Conservation (phyloP, 2,329 filamentous ascomycete species). For the Arthrobotrys sphaeroides region DNA sequence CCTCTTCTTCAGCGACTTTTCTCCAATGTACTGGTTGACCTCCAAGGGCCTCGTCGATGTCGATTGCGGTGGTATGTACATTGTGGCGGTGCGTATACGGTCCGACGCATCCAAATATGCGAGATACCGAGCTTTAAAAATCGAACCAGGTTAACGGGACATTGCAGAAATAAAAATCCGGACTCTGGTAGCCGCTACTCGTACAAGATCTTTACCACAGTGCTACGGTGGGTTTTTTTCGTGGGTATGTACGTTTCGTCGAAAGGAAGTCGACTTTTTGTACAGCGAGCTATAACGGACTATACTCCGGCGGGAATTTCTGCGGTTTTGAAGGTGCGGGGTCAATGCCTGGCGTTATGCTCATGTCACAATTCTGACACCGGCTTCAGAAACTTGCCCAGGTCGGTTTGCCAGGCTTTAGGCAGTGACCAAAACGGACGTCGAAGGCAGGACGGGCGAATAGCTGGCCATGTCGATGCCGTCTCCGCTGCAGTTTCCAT, state of each 20-base stretch:
- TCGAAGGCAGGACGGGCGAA: neutral
- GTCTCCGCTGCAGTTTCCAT: neutral
- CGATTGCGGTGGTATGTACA: conserved; percentile 25
- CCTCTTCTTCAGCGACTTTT: conserved; percentile 22
- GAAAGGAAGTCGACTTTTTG: conserved; percentile 9
- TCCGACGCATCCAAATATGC: conserved; percentile 2
- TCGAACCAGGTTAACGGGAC: neutral
- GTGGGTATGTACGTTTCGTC: neutral
- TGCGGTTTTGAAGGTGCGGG: conserved; percentile 25
- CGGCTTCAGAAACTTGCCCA: neutral
- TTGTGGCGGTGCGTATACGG: conserved; percentile 3
- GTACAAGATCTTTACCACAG: neutral
- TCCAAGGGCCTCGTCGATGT: conserved; percentile 1
- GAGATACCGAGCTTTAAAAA: neutral
- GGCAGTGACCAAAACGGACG: conserved; percentile 17
- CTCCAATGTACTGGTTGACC: conserved; percentile 11
- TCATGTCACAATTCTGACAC: conserved; percentile 2
- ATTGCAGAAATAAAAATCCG: neutral
- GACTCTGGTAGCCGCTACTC: neutral
- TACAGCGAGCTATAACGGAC: neutral
- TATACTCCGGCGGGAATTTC: neutral
- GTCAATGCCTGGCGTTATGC: conserved; percentile 22
- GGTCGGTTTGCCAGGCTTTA: neutral
- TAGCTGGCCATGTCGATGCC: conserved; percentile 1
- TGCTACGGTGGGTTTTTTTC: conserved; percentile 16